A percentile compares a stretch with the other conserved stretches of the same genome.
Evolutionary conservation across 192 early-diverging fungal species (phyloP).

Genomic region (Backusella tarrabulga): DNA sequence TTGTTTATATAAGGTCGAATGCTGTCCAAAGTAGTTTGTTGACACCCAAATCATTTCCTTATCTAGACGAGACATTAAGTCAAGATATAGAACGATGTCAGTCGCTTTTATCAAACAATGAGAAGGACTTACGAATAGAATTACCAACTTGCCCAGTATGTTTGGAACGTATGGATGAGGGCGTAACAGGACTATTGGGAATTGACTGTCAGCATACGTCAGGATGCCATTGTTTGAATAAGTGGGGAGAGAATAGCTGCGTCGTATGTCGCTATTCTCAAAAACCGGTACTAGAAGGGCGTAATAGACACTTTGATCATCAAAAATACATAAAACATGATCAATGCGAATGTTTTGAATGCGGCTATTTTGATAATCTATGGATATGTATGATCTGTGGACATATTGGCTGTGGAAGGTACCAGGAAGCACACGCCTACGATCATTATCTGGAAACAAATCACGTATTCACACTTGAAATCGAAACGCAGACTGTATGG

Average conservation of each 20-base stretch:
- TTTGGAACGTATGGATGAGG: slow-evolving; percentile 91
- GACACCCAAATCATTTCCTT: slow-evolving; percentile 61
- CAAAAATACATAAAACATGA: background rate
- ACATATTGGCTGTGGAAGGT: slow-evolving; percentile 93
- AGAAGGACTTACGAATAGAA: slow-evolving; percentile 45
- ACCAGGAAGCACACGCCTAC: slow-evolving; percentile 87
- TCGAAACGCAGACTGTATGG: slow-evolving; percentile 97
- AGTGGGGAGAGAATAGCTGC: slow-evolving; percentile 90
- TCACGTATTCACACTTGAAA: slow-evolving; percentile 90
- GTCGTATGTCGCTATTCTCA: slow-evolving; percentile 90
- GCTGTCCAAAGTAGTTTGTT: slow-evolving; percentile 60
- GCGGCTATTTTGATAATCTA: slow-evolving; percentile 72
- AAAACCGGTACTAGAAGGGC: slow-evolving; percentile 34
- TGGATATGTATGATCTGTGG: slow-evolving; percentile 99
- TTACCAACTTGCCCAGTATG: slow-evolving; percentile 96
- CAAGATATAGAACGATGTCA: slow-evolving; percentile 6
- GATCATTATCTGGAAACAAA: slow-evolving; percentile 80
- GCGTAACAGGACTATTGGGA: slow-evolving; percentile 85
- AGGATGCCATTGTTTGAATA: slow-evolving; percentile 87
- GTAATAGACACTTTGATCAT: background rate
- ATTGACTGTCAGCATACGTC: slow-evolving; percentile 96
- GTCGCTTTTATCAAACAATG: background rate
- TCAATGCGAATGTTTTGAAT: slow-evolving; percentile 60
- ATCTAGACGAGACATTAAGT: slow-evolving; percentile 48
- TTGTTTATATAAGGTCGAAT: slow-evolving; percentile 77